Percentiles rank a stretch among this genome's conserved stretches.
Conservation (phyloP, 2,329 filamentous ascomycete species). For the Cladobotryum protrusum region DNA sequence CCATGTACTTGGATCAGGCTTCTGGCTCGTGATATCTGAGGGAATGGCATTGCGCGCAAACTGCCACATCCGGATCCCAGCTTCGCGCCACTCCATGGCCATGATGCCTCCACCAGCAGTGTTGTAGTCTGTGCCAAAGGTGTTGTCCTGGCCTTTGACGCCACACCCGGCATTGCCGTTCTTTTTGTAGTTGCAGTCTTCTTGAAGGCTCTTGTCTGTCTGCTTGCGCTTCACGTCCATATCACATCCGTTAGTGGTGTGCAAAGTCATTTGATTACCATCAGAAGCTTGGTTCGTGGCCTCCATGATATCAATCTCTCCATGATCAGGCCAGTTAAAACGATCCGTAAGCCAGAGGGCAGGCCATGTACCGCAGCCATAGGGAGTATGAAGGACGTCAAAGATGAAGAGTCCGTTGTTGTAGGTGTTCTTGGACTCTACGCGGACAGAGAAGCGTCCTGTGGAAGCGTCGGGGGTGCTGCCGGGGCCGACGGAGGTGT, state of each 20-base stretch:
- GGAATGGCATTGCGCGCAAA: conserved; percentile 46
- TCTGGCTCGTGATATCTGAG: conserved; percentile 41
- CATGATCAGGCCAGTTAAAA: conserved; percentile 55
- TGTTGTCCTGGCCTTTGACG: conserved; percentile 36
- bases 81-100: conserved; percentile 54
- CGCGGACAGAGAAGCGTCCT: conserved; percentile 57
- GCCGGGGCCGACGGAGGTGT: conserved; percentile 48
- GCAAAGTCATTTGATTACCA: conserved; percentile 55
- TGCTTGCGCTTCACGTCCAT: conserved; percentile 50
- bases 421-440: conserved; percentile 56
- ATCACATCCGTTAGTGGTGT: conserved; percentile 47
- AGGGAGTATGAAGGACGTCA: conserved; percentile 57
- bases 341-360: conserved; percentile 60
- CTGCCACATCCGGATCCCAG: conserved; percentile 59
- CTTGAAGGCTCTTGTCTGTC: conserved; percentile 36
- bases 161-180: conserved; percentile 53
- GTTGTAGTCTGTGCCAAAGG: conserved; percentile 50
- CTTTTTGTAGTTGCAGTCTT: conserved; percentile 45
- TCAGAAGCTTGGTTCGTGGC: conserved; percentile 46
- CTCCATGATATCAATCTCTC: conserved; percentile 61
- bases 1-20: conserved; percentile 57
- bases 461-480: conserved; percentile 46
- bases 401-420: conserved; percentile 61
- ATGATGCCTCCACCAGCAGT: conserved; percentile 50
- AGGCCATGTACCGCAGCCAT: conserved; percentile 59